Base-by-base conservation (phyloP, 139 green algal species). In the Coccomyxa sp. region DNA sequence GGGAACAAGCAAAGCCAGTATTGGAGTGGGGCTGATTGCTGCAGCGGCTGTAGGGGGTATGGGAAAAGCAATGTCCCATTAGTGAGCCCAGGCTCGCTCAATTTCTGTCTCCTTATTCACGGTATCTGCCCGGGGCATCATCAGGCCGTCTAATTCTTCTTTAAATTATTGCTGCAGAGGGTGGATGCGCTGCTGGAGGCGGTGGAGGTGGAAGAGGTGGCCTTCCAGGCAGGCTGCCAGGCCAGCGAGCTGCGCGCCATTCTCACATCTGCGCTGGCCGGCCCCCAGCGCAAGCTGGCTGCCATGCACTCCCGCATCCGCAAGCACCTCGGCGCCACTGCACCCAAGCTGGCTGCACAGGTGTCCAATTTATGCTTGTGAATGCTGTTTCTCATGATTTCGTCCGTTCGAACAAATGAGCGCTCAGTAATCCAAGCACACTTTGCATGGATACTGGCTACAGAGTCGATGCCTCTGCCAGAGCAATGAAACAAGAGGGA, bases 291-390 rank as follows among this genome's bases (percentile, higher is more conserved):
- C 77, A 81, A 82, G 38, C 77, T 92, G 68, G 67, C 66, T n/a
- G 79, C 67, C 76, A 86, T 87, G 79, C 67, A 76, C 17, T 67
- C 58, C 60, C 81, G 87, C 67, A 81, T 89, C 7, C 51, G 79
- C 38, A 92, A 92, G 87, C 88, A 92, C 79, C 79, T 92, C 77
- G 85, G 82, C 32, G 66, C 66, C 71, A 88, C 67, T 57, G 81
- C 79, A 23, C 87, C 88, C 25, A 58, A 77, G 38, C 79, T 91
- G 10, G 79, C 86, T 30, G 87, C 77, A 0, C 68, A 80, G 21
- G 87, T 91, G 30, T 25, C 63, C 21, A 25, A 21, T 25, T 71
- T 9, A 71, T 51, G 38, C 38, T 7, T 51, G 38, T 51, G 38
- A 7, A 51, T 51, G 38, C 38, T 7, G 7, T 71, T 11, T 71